Base-by-base conservation (phyloP, 2,329 filamentous ascomycete species). In the Aspergillus chevalieri region DNA sequence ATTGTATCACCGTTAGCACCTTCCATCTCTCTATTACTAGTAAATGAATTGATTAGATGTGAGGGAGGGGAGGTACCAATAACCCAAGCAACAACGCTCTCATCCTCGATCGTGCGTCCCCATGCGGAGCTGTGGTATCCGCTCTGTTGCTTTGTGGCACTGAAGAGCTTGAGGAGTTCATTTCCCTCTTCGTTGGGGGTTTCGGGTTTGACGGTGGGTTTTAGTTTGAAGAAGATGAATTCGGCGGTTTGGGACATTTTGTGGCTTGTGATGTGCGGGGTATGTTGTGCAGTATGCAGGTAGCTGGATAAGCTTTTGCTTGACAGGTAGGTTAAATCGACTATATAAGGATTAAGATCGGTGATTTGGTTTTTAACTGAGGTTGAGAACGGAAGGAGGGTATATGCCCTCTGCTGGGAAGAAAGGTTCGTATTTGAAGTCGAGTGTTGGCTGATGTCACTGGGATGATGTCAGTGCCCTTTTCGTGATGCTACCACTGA, bases 221-320 rank as follows among this genome's bases (percentile, higher is more conserved):
- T 70, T 28, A 69, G 48, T 22, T 63, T 64, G 60, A 72, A 65
- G 50, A 63, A 67, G 49, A 70, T 57, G 49, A 73, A 62, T 56
- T 72, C 63, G 55, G 65, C 57, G 6, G 46, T 43, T 46, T 52
- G 51, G 28, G 62, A 50, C 63, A 67, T 66, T 15, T 21, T 44
- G n/a, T 42, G 14, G 9, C 8, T 15, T 30, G 12, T 30, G n/a
- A 26, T 43, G 7, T 14, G n/a, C 2, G 12, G 21, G 19, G 12
- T 44, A 19, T n/a, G n/a, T n/a, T 10, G 34, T 7, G 6, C 12
- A 9, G 4, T 30, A 12, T 30, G 26, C 26, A 30, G 26, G 12
- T 30, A 30, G 26, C 26, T 12, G 26, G 26, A 12, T 12, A 30
- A 30, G 26, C 26, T 30, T 30, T 30, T 30, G 26, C 4, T 30